phyloP scores from a whole-genome alignment of 345 rosid species.

The Heritiera littoralis region DNA sequence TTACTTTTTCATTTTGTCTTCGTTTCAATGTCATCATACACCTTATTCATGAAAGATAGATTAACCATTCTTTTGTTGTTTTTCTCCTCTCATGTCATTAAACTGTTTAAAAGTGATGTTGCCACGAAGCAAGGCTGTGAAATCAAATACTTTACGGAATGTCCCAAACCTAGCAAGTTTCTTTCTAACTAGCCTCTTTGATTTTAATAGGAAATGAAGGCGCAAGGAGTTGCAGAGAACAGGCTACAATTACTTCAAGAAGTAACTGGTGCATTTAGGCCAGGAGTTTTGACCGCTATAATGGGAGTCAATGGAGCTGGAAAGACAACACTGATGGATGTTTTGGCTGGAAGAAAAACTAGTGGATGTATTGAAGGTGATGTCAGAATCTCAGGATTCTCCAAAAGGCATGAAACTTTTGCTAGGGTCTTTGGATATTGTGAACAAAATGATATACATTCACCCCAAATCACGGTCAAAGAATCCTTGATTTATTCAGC shows the following conservation, averaged over 20 bases:
- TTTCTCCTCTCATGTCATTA: neutral
- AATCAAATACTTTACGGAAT: neutral
- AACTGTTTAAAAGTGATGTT: neutral
- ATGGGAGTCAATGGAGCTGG: conserved; percentile 99
- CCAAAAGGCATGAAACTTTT: conserved; percentile 84
- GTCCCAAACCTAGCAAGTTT: neutral
- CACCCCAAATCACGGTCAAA: conserved; percentile 82
- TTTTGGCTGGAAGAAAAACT: conserved; percentile 85
- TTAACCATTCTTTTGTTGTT: neutral
- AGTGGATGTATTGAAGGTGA: conserved; percentile 95
- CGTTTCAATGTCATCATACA: neutral
- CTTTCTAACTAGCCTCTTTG: neutral
- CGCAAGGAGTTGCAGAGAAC: conserved; percentile 68
- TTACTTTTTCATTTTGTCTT: neutral
- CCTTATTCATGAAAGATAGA: neutral
- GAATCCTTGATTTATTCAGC: conserved; percentile 91
- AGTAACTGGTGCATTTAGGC: conserved; percentile 85
- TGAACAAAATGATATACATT: conserved; percentile 84
- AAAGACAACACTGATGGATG: conserved; percentile 95
- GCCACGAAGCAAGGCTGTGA: neutral
- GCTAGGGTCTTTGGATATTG: conserved; percentile 93
- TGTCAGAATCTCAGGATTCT: conserved; percentile 76
- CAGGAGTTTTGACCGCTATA: conserved; percentile 84
- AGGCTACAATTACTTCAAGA: conserved; percentile 70
- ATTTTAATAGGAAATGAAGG: conserved; percentile 73